A percentile compares a stretch with the other conserved stretches of the same genome.
Conservation (phyloP, 164 flowering plant genomes). For the Warburgia ugandensis region DNA sequence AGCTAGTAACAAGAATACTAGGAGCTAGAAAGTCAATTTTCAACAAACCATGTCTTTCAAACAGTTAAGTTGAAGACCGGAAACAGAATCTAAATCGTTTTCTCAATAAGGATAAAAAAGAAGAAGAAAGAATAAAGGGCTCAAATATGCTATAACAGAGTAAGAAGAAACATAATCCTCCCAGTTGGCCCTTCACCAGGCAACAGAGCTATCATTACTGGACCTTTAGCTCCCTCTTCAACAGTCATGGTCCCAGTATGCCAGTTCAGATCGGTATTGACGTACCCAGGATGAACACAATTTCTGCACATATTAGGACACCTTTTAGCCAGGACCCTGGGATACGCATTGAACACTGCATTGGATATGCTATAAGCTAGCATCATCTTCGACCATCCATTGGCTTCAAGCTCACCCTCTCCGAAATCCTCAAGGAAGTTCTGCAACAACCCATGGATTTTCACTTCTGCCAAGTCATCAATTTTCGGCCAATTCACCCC, state of each 20-base stretch:
- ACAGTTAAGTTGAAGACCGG: too few species aligned
- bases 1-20: too few species aligned
- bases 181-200: constrained; percentile 41
- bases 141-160: too few species aligned
- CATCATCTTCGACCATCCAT: constrained; percentile 27
- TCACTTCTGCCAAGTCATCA: constrained; percentile 27
- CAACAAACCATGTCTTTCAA: too few species aligned
- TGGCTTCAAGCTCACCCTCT: constrained; percentile 18
- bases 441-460: constrained; percentile 28
- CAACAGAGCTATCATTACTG: constrained; percentile 32
- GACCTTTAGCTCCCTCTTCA: constrained; percentile 37
- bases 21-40: too few species aligned
- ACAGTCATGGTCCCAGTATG: constrained; percentile 19
- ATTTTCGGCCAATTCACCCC: too few species aligned
- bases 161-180: too few species aligned
- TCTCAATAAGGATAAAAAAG: too few species aligned
- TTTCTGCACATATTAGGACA: constrained; percentile 27
- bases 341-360: constrained; percentile 40
- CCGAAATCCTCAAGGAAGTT: constrained; percentile 27
- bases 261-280: constrained; percentile 29
- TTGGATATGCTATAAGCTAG: constrained; percentile 37
- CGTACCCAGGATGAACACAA: constrained; percentile 35
- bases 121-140: too few species aligned
- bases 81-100: too few species aligned
- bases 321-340: constrained; percentile 38